These are phyloP conservation scores for Lepidium campestre DNA, from an alignment of 441 rosid genomes.

Conservation along the genomic window DNA sequence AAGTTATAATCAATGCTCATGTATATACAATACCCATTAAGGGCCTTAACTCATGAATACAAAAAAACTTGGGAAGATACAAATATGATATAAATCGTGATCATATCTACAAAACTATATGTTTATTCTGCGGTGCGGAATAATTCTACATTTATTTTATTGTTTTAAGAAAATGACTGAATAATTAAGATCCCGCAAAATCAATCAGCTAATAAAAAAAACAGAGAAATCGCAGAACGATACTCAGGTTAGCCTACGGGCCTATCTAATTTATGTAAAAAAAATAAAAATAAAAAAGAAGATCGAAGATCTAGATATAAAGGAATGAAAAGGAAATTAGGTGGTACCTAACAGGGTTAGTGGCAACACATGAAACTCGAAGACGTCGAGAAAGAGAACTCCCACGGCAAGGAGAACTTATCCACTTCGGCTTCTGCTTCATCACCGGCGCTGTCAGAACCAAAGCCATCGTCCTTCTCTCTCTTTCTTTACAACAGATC, in stretches of 20 bases:
- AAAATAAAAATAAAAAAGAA: not conserved
- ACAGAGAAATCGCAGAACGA: not conserved
- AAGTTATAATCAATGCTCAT: not conserved
- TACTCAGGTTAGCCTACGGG: not conserved
- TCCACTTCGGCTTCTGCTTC: slow-evolving; percentile 4
- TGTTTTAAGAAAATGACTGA: not conserved
- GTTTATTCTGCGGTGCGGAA: no score
- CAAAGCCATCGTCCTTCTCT: slow-evolving; percentile 20
- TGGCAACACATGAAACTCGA: slow-evolving; percentile 23
- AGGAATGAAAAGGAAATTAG: not conserved
- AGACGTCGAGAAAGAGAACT: slow-evolving; percentile 15
- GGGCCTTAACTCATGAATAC: not conserved
- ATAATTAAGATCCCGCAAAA: not conserved
- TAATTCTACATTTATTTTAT: not conserved
- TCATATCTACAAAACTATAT: no score
- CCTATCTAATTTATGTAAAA: not conserved
- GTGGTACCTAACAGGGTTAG: slow-evolving; percentile 15
- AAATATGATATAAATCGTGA: not conserved
- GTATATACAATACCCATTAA: not conserved
- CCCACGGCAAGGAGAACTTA: slow-evolving; percentile 11
- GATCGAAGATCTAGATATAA: slow-evolving; percentile 7
- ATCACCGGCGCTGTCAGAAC: slow-evolving; percentile 15
- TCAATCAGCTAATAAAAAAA: not conserved
- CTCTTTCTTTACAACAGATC: slow-evolving; percentile 1
- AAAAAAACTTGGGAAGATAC: not conserved